A percentile compares a stretch with the other conserved stretches of the same genome.
These are phyloP conservation scores for Auriscalpium microsporum DNA, from an alignment of 768 basidiomycete species.

Conservation along the genomic window DNA sequence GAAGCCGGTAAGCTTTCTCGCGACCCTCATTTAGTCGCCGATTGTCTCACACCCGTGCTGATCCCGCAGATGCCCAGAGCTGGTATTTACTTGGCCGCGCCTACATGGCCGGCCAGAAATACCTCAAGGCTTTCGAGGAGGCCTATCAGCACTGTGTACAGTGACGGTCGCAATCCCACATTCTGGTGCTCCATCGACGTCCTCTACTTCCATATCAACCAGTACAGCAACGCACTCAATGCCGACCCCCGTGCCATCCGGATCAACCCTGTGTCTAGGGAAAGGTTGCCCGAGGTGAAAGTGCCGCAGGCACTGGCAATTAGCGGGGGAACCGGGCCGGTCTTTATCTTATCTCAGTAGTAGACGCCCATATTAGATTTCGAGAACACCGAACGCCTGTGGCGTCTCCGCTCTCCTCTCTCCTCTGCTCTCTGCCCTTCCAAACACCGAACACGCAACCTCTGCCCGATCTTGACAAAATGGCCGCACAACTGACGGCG, in stretches of 20 bases:
- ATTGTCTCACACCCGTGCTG: constrained; percentile 31
- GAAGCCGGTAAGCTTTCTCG: constrained; percentile 67
- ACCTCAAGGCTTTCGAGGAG: constrained; percentile 94
- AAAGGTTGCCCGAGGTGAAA: too few relatives aligned
- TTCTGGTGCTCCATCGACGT: constrained; percentile 99
- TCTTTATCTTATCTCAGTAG: too few relatives aligned
- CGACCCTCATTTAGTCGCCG: not conserved
- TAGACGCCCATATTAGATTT: too few relatives aligned
- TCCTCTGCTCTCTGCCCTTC: too few relatives aligned
- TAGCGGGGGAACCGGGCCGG: too few relatives aligned
- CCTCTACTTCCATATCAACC: constrained; percentile 98
- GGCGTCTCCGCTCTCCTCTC: too few relatives aligned
- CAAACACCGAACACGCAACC: too few relatives aligned
- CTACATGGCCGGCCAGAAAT: constrained; percentile 98
- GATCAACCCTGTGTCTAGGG: constrained; percentile 69
- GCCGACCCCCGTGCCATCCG: constrained; percentile 98
- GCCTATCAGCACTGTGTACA: constrained; percentile 99
- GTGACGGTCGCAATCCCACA: constrained; percentile 96
- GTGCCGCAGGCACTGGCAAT: too few relatives aligned
- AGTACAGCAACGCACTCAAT: constrained; percentile 96
- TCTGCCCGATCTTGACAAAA: too few relatives aligned
- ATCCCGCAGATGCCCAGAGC: constrained; percentile 91
- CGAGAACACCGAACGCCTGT: too few relatives aligned
- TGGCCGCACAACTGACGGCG: too few relatives aligned
- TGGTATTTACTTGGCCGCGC: constrained; percentile 99